Conservation (phyloP, 176 grass and related monocot genomes). For the Oryza brachyantha region DNA sequence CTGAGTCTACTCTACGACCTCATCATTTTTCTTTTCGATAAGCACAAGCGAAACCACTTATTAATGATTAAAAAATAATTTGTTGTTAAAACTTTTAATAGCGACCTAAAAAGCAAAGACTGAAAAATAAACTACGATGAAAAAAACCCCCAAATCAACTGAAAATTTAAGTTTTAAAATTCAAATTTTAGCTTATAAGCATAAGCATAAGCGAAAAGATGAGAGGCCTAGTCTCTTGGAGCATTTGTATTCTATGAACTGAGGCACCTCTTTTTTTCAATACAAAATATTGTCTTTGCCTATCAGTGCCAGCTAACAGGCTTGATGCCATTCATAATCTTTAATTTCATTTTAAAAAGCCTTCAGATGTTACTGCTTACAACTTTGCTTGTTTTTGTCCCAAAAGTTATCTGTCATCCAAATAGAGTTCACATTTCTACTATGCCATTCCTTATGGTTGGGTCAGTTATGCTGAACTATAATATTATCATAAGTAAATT, state of each 20-base stretch:
- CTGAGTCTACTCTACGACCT: too few species aligned
- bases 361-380: not conserved
- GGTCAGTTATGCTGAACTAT: not conserved
- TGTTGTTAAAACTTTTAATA: too few species aligned
- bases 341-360: not conserved
- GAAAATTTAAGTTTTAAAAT: too few species aligned
- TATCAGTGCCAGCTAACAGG: not conserved
- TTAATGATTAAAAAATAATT: too few species aligned
- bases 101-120: too few species aligned
- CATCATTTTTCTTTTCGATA: too few species aligned
- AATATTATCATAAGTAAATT: not conserved
- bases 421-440: not conserved
- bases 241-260: not conserved
- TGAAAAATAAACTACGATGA: too few species aligned
- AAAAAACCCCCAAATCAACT: too few species aligned
- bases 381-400: not conserved
- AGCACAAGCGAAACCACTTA: too few species aligned
- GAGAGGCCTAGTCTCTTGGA: not conserved
- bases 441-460: not conserved
- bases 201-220: too few species aligned
- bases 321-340: not conserved
- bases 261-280: not conserved
- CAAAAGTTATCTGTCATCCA: not conserved
- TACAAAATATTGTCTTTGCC: not conserved
- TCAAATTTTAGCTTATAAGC: too few species aligned